A percentile compares a stretch with the other conserved stretches of the same genome.
phyloP scores from a whole-genome alignment of 768 basidiomycete genomes.

The Melanogaster broomeanus region DNA sequence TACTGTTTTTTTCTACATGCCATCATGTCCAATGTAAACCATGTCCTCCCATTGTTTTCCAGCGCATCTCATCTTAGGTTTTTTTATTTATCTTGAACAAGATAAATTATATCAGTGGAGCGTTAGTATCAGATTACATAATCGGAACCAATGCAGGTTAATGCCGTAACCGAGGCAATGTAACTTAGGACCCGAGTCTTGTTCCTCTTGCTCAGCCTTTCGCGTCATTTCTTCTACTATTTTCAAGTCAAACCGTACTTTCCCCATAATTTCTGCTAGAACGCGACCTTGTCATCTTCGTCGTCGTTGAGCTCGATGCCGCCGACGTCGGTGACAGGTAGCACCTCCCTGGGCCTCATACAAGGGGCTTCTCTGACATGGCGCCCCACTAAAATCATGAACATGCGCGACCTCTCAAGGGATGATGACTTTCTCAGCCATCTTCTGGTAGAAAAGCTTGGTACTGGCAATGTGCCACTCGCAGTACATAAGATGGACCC shows the following conservation, averaged over 20 bases:
- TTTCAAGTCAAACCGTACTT: slow-evolving; percentile 3
- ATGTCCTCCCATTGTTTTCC: slow-evolving; percentile 7
- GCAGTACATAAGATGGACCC: slow-evolving; percentile 91
- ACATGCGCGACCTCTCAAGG: slow-evolving; percentile 85
- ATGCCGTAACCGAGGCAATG: slow-evolving; percentile 36
- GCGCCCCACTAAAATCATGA: slow-evolving; percentile 88
- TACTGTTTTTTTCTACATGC: slow-evolving; percentile 7
- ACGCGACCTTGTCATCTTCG: slow-evolving; percentile 23
- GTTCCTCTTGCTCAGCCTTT: slow-evolving; percentile 31
- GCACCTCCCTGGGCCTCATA: slow-evolving; percentile 17
- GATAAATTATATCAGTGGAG: not conserved
- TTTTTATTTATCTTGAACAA: not conserved
- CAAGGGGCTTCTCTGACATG: slow-evolving; percentile 46
- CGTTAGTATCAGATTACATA: slow-evolving; percentile 8
- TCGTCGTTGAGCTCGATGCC: slow-evolving; percentile 33
- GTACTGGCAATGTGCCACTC: slow-evolving; percentile 76
- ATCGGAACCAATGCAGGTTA: not conserved
- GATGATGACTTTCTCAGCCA: slow-evolving; percentile 92
- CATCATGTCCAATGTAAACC: slow-evolving; percentile 4
- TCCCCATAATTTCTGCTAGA: slow-evolving; percentile 8
- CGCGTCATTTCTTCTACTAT: slow-evolving; percentile 31
- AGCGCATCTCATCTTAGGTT: not conserved
- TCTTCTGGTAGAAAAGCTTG: slow-evolving; percentile 86
- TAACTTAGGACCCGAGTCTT: slow-evolving; percentile 11
- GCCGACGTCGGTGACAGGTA: slow-evolving; percentile 27